Evolutionary conservation across 1,139 yeast species (phyloP), one percentile per base, ranked within the genome.

Genomic region (Geotrichum fermentans): DNA sequence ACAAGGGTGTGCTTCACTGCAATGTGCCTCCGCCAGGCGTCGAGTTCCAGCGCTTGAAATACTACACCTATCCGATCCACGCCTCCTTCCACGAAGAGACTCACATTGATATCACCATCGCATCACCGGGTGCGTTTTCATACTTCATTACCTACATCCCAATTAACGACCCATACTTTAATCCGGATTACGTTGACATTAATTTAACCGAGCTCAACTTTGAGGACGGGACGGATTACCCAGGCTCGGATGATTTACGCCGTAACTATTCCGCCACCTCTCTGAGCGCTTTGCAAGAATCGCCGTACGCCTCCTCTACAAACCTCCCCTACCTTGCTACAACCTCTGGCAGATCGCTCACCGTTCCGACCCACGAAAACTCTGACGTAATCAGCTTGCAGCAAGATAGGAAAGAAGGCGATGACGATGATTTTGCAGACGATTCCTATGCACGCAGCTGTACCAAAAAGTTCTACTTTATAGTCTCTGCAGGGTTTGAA

Each of bases 401-500:
- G 22, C 42, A 43, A 20, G 46, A 43, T 14, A 32, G 34, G 10
- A 36, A 29, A 26, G 13, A 26, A 13, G 43, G 21, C 21, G 39
- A 53, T 40, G 55, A 48, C 17, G 44, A 48, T 29, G 34, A 28
- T 2, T 20, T 41, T 35, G 37, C 41, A 43, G 44, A 43, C 10
- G 42, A 43, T 18, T 6, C 10, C 28, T 6, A 38, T 20, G 26
- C 43, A 10, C 47, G 50, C 28, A 48, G 43, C 53, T 39, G 59
- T 51, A 80, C 94, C 2, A 70, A 78, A 30, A 74, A 77, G 59
- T 80, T 71, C 65, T 83, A 87, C 67, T 86, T 90, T 65, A 83
- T 80, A 36, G 96, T 85, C 6, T 89, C 92, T 1, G 95, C 97
- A 3, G 79, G 82, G 22, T 74, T 92, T 53, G 68, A 71, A 40